Percentiles rank a stretch among this genome's conserved stretches.
Conservation (phyloP, 2,329 filamentous ascomycete genomes). For the Akanthomyces uredinophilus region DNA sequence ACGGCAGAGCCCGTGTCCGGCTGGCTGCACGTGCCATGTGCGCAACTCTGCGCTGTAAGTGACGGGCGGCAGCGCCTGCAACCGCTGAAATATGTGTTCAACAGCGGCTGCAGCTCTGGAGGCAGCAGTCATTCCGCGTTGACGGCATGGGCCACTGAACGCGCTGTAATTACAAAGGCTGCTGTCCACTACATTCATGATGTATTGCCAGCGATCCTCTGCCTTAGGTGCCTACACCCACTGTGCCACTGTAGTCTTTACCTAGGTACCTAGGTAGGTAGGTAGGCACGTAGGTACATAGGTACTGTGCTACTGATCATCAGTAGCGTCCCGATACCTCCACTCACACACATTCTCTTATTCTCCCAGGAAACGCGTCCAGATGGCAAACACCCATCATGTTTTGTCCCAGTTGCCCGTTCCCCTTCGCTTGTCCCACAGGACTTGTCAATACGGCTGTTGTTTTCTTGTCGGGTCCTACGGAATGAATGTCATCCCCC, state of each 20-base stretch:
- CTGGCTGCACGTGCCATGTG: not conserved
- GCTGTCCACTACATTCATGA: not conserved
- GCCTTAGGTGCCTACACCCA: too few species aligned
- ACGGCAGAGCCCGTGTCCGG: conserved; percentile 10
- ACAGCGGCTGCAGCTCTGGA: not conserved
- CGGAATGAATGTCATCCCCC: not conserved
- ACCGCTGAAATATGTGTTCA: not conserved
- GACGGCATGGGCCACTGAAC: not conserved
- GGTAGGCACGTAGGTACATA: too few species aligned
- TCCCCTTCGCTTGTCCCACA: not conserved
- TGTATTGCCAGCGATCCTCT: too few species aligned
- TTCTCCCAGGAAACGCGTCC: not conserved
- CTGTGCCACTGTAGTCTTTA: too few species aligned
- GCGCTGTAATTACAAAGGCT: not conserved
- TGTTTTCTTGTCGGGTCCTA: not conserved
- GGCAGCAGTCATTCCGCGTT: not conserved
- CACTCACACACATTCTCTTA: not conserved
- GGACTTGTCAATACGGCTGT: not conserved
- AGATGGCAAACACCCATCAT: not conserved
- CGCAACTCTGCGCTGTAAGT: not conserved
- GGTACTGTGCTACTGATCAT: too few species aligned
- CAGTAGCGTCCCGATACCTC: too few species aligned
- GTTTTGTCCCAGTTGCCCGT: not conserved
- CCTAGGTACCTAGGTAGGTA: too few species aligned
- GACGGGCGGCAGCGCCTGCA: not conserved